Percentiles rank a stretch among this genome's conserved stretches.
Conservation (phyloP, 2,329 filamentous ascomycete species). For the Colletotrichum sojae region DNA sequence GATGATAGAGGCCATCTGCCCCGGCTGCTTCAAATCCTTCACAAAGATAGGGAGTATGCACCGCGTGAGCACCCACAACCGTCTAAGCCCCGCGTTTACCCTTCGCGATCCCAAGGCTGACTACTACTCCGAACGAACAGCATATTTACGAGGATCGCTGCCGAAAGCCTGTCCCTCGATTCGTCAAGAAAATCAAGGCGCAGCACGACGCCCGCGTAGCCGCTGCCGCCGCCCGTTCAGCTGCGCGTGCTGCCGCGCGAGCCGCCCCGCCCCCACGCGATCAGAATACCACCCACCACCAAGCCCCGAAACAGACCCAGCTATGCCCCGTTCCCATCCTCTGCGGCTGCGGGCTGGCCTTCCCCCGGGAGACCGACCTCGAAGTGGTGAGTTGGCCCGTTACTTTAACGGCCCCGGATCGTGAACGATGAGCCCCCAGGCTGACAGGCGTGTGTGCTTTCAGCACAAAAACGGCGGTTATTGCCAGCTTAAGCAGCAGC, state of each 20-base stretch:
- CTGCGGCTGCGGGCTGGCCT: background rate
- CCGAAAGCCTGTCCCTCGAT: constrained; percentile 22
- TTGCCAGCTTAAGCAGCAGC: background rate
- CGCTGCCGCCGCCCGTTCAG: constrained; percentile 24
- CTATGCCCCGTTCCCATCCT: background rate
- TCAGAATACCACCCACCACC: background rate
- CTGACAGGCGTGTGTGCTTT: background rate
- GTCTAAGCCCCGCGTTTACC: background rate
- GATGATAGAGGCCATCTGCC: constrained; percentile 31
- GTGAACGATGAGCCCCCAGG: background rate
- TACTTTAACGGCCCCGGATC: background rate
- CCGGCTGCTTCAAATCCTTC: constrained; percentile 27
- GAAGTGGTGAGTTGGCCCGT: background rate
- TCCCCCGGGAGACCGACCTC: background rate
- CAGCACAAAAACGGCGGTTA: constrained; percentile 9
- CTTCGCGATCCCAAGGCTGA: background rate
- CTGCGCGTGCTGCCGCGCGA: constrained; percentile 20
- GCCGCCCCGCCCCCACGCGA: constrained; percentile 2
- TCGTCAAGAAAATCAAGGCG: constrained; percentile 25
- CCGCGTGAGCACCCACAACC: constrained; percentile 8
- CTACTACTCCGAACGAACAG: background rate
- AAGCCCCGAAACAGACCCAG: background rate
- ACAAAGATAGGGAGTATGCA: constrained; percentile 34
- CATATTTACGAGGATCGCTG: constrained; percentile 29
- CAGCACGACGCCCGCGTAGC: constrained; percentile 25